These are phyloP conservation scores for Saccharomyces hybrid DNA, from an alignment of 1,139 yeast species.

Conservation along the genomic window DNA sequence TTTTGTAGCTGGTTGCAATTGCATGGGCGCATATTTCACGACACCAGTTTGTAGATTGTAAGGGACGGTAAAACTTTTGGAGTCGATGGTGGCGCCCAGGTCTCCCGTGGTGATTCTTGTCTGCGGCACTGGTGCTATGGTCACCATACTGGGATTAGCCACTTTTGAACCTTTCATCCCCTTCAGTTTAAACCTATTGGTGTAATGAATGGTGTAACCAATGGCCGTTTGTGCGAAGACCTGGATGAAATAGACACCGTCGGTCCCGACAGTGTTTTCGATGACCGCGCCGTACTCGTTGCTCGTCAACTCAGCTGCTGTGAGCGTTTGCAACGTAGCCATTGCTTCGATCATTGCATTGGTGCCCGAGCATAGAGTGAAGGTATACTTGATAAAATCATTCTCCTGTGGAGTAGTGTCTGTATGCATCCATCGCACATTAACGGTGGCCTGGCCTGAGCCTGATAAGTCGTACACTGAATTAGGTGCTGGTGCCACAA, in stretches of 20 bases:
- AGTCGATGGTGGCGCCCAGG: constrained; percentile 23
- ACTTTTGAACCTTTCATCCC: constrained; percentile 61
- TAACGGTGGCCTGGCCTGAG: constrained; percentile 40
- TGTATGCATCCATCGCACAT: constrained; percentile 53
- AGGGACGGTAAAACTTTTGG: constrained; percentile 42
- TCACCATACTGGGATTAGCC: constrained; percentile 29
- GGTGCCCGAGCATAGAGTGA: constrained; percentile 66
- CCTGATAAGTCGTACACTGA: constrained; percentile 39
- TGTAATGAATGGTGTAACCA: constrained; percentile 61
- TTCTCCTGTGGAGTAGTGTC: constrained; percentile 39
- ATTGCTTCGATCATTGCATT: constrained; percentile 42
- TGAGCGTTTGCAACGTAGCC: constrained; percentile 29
- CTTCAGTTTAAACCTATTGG: constrained; percentile 53
- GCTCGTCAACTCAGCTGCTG: constrained; percentile 25
- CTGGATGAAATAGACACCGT: constrained; percentile 66
- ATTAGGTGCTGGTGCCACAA: constrained; percentile 44
- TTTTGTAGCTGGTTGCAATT: constrained; percentile 65
- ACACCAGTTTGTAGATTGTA: constrained; percentile 70
- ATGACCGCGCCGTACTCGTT: constrained; percentile 37
- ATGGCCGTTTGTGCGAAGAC: constrained; percentile 38
- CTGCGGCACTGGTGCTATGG: constrained; percentile 31
- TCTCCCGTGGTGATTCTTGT: constrained; percentile 35
- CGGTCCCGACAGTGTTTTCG: constrained; percentile 40
- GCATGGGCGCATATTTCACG: constrained; percentile 85
- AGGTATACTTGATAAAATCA: constrained; percentile 41